These are phyloP conservation scores for Tuber magnatum DNA, from an alignment of 495 filamentous ascomycete genomes.

Conservation along the genomic window DNA sequence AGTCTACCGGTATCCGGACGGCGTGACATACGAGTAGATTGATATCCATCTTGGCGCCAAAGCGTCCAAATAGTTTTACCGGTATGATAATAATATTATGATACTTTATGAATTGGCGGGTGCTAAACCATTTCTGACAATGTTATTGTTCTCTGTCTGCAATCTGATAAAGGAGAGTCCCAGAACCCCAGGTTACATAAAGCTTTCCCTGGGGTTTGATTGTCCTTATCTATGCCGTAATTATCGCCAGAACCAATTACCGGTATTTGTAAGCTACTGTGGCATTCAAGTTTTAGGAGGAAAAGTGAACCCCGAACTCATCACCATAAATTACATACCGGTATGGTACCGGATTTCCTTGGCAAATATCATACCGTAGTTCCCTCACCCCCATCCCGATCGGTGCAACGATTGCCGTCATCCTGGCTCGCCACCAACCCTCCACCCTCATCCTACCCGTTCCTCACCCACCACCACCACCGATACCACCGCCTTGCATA, in stretches of 20 bases:
- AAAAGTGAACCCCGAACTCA: background rate
- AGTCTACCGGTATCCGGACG: too few relatives aligned
- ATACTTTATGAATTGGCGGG: too few relatives aligned
- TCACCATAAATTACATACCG: background rate
- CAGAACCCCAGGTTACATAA: background rate
- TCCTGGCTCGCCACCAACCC: constrained; percentile 28
- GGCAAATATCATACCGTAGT: background rate
- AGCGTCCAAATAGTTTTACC: too few relatives aligned
- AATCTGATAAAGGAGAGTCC: background rate
- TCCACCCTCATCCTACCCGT: constrained; percentile 19
- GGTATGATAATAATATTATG: too few relatives aligned
- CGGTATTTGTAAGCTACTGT: too few relatives aligned
- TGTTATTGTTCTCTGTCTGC: background rate
- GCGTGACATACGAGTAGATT: too few relatives aligned
- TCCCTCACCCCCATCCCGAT: background rate
- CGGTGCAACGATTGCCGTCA: constrained; percentile 20
- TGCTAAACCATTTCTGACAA: background rate
- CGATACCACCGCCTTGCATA: constrained; percentile 21
- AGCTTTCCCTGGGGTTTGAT: background rate
- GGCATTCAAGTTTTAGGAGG: background rate
- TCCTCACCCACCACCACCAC: background rate
- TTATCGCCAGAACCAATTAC: background rate
- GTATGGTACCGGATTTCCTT: background rate
- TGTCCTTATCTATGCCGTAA: background rate
- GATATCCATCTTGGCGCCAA: too few relatives aligned